A percentile compares a stretch with the other conserved stretches of the same genome.
Conservation (phyloP, 2,329 filamentous ascomycete species). For the Ceratocystis lukuohia region DNA sequence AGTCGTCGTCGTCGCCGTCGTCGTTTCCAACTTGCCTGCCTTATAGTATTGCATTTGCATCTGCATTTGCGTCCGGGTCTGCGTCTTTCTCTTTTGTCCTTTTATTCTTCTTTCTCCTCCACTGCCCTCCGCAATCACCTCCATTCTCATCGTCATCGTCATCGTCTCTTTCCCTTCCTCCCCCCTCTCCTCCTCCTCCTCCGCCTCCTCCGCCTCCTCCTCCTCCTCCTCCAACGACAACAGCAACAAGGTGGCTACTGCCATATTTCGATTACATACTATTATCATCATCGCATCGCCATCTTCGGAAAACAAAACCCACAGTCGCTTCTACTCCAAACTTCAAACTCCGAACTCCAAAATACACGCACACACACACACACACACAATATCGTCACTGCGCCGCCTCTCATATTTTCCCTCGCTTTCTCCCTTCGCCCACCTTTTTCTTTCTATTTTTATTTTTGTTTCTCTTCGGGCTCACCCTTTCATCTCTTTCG, state of each 20-base stretch:
- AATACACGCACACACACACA: too few relatives aligned
- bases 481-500: constrained; percentile 11
- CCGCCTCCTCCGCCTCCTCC: neutral
- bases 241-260: neutral
- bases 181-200: neutral
- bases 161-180: neutral
- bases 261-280: constrained; percentile 8
- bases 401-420: too few relatives aligned
- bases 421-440: neutral
- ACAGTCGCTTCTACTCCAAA: constrained; percentile 20
- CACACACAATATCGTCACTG: too few relatives aligned
- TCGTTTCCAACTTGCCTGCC: too few relatives aligned
- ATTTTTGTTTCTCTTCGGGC: neutral
- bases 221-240: neutral
- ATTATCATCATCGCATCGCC: neutral
- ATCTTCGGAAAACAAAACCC: too few relatives aligned
- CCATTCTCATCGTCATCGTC: too few relatives aligned
- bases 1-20: too few relatives aligned
- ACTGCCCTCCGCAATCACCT: too few relatives aligned
- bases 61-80: too few relatives aligned
- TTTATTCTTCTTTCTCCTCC: neutral
- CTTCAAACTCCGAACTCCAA: constrained; percentile 22
- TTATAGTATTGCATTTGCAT: too few relatives aligned
- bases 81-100: neutral
- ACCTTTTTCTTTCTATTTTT: neutral